Evolutionary conservation across 345 rosid species (phyloP), one percentile per base, ranked within the genome.

Genomic region (Eucalyptus sp.): DNA sequence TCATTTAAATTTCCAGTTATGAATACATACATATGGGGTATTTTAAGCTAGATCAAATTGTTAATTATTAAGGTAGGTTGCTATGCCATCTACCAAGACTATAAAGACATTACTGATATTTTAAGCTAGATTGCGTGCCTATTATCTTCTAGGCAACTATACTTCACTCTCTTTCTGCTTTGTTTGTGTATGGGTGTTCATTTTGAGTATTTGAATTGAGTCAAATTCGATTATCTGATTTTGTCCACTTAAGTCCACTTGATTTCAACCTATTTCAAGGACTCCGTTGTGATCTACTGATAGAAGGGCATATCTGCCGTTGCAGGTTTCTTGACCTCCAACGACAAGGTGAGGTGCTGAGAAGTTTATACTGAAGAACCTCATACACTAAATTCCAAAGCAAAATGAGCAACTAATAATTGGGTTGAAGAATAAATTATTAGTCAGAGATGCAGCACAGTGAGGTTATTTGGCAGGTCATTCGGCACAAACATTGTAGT

Each of bases 401-500:
- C 41, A 41, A 41, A 41, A 41, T 41, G 41, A 41, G 41, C 41
- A 41, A 41, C 41, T 4, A 41, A 41, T 41, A 4, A 41, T 41
- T 41, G 41, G 41, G 41, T 41, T 41, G 41, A 4, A 41, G 41
- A 41, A 41, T 41, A 41, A 41, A 41, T 41, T 41, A 41, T 41
- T 41, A 41, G 41, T 41, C 41, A 41, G 41, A 41, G 41, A 41
- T 41, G 41, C 41, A 41, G 4, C 41, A 41, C 41, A 41, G 4
- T 41, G 41, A 1, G 60, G 60, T 18, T 54, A 50, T 50, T 92
- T 98, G 99, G 99, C 97, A 96, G 83, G 97, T 96, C 71, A 95
- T 97, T 93, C 94, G 99, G 89, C 99, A 98, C 96, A 95, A 94
- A 18, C 99, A 97, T 93, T 98, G 99, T 93, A 97, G 99, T 90